Conservation (phyloP, 1,284 basidiomycete species). For the Inonotus obliquus region DNA sequence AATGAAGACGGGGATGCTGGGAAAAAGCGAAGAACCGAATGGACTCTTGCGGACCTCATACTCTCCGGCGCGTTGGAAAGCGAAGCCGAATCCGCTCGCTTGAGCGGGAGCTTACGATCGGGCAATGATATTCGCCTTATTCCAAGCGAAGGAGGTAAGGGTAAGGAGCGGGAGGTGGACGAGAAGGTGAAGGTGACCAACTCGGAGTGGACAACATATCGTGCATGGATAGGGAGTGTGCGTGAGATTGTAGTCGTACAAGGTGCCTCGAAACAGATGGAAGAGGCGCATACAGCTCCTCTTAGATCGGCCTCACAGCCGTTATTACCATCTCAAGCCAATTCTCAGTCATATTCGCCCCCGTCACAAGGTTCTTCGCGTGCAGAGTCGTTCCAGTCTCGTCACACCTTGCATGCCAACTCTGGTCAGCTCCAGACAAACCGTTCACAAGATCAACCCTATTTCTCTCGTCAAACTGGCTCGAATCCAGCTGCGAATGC, state of each 20-base stretch:
- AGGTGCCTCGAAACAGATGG: background rate
- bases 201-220: conserved; percentile 1
- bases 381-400: background rate
- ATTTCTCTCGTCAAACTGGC: background rate
- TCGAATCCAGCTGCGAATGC: background rate
- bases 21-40: conserved; percentile 21
- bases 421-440: background rate
- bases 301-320: background rate
- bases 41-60: conserved; percentile 34
- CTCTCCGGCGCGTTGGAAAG: conserved; percentile 33
- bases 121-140: background rate
- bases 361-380: background rate
- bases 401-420: background rate
- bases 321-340: background rate
- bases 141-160: background rate
- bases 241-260: background rate
- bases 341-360: background rate
- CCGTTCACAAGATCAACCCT: background rate
- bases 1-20: conserved; percentile 17
- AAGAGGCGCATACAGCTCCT: background rate
- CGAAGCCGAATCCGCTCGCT: background rate
- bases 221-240: conserved; percentile 16
- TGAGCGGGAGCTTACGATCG: background rate
- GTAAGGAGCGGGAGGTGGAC: background rate
- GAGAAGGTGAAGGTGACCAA: background rate